phyloP scores from a whole-genome alignment of 2,329 filamentous ascomycete species.

The Lasiodiplodia theobromae region DNA sequence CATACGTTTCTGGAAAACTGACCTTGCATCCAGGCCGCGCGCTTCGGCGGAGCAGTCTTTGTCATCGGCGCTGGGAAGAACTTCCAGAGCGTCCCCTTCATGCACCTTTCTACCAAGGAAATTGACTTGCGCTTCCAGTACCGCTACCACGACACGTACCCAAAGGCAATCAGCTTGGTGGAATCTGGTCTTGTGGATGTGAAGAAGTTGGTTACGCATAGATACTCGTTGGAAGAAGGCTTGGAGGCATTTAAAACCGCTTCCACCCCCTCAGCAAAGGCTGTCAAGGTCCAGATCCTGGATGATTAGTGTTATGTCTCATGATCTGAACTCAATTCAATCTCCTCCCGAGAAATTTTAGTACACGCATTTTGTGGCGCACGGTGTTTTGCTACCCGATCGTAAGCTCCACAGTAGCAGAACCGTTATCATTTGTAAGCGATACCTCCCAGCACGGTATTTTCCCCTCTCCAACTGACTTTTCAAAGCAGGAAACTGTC shows the following conservation, averaged over 20 bases:
- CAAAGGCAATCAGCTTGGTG: slow-evolving; percentile 51
- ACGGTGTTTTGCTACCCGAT: too few relatives aligned
- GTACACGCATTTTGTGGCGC: too few relatives aligned
- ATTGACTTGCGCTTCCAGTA: slow-evolving; percentile 51
- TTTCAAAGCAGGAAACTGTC: too few relatives aligned
- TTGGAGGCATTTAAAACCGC: slow-evolving; percentile 47
- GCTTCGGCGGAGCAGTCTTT: slow-evolving; percentile 75
- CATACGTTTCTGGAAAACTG: slow-evolving; percentile 32
- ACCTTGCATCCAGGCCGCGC: slow-evolving; percentile 58
- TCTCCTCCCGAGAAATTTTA: slow-evolving; percentile 33
- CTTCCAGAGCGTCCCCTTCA: slow-evolving; percentile 49
- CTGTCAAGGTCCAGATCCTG: slow-evolving; percentile 39
- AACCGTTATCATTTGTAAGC: too few relatives aligned
- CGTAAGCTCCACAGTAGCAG: too few relatives aligned
- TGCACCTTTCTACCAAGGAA: slow-evolving; percentile 46
- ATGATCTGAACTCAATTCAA: slow-evolving; percentile 23
- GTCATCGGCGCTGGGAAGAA: slow-evolving; percentile 78
- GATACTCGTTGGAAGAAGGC: slow-evolving; percentile 47
- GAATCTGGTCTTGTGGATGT: slow-evolving; percentile 48
- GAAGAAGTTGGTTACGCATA: slow-evolving; percentile 50
- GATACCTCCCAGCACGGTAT: too few relatives aligned
- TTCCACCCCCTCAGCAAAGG: slow-evolving; percentile 44
- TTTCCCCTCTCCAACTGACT: too few relatives aligned
- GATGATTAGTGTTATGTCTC: slow-evolving; percentile 1
- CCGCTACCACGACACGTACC: slow-evolving; percentile 50